Evolutionary conservation across 1,284 basidiomycete genomes (phyloP), one percentile per base, ranked within the genome.

Genomic region (Mycena sp.): DNA sequence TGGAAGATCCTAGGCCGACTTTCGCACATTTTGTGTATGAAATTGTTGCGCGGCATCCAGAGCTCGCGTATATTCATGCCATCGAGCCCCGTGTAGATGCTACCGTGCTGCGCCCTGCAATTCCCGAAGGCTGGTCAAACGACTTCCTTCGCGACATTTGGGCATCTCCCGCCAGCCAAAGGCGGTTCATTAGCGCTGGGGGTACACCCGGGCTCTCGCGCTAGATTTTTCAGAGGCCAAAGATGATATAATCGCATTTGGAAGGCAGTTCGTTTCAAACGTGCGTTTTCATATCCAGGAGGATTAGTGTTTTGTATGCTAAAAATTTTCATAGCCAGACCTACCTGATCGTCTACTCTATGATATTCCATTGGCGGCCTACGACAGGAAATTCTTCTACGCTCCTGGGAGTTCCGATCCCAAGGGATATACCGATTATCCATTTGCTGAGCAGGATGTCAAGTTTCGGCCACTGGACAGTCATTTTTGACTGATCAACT

Each of bases 21-120:
- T 78, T 73, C 58, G 55, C 68, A 6, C 64, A 74, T 60, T 41
- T 78, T 16, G 69, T 72, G 26, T 19, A 54, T 6, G 50, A 71
- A 30, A 57, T 77, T 25, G 58, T 58, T 16, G 56, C 58, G n/a
- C 63, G 65, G 2, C 74, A 77, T 67, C 81, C 83, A 19, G 67
- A 76, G 17, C 73, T 85, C 4, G 82, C 80, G 6, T 86, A 85
- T 67, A 62, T 85, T 28, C 84, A 85, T 72, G 71, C 77, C 38
- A 71, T 81, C 55, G 82, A 83, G 67, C 73, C 77, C 1, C 71
- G 79, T 19, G 28, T 65, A 9, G 62, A 66, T 46, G 69, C 38
- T 3, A 63, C 73, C 6, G 55, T 56, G 19, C 16, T 19, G 14
- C 58, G 58, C 9, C 26, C 25, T 14, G 43, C 49, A 37, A 43